phyloP scores from a whole-genome alignment of 2,329 filamentous ascomycete genomes.

The Botryotinia convoluta region DNA sequence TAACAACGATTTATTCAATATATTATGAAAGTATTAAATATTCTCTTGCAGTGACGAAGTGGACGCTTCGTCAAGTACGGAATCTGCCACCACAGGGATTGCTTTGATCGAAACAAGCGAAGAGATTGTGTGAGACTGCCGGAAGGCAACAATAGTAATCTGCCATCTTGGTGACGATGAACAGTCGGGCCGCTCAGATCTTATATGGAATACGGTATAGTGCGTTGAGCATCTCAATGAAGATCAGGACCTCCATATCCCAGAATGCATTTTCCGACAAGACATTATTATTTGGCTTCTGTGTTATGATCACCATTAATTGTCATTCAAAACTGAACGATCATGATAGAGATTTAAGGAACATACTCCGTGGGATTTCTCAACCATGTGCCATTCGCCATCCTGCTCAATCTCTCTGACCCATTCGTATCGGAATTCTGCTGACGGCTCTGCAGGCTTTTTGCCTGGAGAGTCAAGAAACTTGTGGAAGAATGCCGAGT shows the following conservation, averaged over 20 bases:
- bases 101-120: background rate
- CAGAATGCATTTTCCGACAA: background rate
- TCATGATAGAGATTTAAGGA: background rate
- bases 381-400: slow-evolving; percentile 24
- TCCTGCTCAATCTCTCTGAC: slow-evolving; percentile 24
- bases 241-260: background rate
- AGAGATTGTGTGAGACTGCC: background rate
- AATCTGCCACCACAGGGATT: too few species aligned
- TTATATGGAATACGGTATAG: background rate
- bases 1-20: too few species aligned
- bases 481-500: background rate
- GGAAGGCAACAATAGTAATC: slow-evolving; percentile 13
- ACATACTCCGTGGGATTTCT: background rate
- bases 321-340: too few species aligned
- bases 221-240: background rate
- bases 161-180: background rate
- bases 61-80: too few species aligned
- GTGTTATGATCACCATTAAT: background rate
- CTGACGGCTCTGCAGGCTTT: background rate
- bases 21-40: too few species aligned
- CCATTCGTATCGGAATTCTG: slow-evolving; percentile 23
- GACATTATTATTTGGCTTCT: background rate
- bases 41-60: too few species aligned
- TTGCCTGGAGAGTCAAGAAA: slow-evolving; percentile 9
- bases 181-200: background rate